Evolutionary conservation across 2,329 filamentous ascomycete genomes (phyloP).

Genomic region (Xylariaceae sp.): DNA sequence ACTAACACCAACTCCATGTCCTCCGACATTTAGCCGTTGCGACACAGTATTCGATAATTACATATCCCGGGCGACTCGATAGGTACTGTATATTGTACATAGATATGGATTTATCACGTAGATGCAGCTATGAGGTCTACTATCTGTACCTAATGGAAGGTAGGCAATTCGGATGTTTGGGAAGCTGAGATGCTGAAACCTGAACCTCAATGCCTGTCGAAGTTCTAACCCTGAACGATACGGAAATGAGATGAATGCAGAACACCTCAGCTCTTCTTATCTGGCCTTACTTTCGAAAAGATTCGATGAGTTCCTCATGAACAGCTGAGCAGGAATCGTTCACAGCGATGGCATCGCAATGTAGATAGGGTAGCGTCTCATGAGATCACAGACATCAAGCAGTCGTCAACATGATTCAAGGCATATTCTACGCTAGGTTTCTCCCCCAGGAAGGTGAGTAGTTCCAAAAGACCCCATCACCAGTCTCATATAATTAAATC

Average conservation of each 20-base stretch:
- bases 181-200: not conserved
- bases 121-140: too few relatives aligned
- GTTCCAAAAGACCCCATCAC: not conserved
- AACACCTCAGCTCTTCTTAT: not conserved
- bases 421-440: conserved; percentile 66
- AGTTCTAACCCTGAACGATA: not conserved
- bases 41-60: too few relatives aligned
- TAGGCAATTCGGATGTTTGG: too few relatives aligned
- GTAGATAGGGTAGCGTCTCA: not conserved
- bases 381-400: not conserved
- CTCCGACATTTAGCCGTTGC: too few relatives aligned
- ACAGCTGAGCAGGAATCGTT: not conserved
- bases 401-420: conserved; percentile 53
- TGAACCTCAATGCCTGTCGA: not conserved
- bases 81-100: too few relatives aligned
- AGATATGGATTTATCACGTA: too few relatives aligned
- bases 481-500: not conserved
- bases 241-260: not conserved
- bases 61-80: too few relatives aligned
- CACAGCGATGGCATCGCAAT: conserved; percentile 4
- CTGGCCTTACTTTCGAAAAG: not conserved
- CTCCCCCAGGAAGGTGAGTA: conserved; percentile 55
- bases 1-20: too few relatives aligned
- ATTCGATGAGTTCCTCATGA: not conserved
- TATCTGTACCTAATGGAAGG: too few relatives aligned